A percentile compares a stretch with the other conserved stretches of the same genome.
Conservation (phyloP, 169 alveolate species). For the Cryptosporidium sp. region DNA sequence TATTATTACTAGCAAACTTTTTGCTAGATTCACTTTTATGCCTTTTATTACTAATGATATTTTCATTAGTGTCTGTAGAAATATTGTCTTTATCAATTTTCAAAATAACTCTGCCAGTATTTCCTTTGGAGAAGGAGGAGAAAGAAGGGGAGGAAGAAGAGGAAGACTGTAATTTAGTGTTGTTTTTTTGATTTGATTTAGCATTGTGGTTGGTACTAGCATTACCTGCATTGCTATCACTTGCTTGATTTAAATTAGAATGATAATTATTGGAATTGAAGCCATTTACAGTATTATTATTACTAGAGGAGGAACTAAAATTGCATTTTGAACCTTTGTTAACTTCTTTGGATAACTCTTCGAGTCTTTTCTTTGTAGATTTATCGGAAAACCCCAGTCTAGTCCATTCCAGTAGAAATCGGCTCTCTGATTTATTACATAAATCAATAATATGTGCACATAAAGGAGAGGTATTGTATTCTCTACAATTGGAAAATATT, state of each 20-base stretch:
- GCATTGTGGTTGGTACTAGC: background rate
- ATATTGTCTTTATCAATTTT: constrained; percentile 9
- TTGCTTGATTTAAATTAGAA: no score
- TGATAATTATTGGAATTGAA: background rate
- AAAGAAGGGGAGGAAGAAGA: background rate
- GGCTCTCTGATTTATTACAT: constrained; percentile 34
- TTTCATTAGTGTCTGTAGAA: background rate
- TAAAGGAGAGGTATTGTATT: constrained; percentile 56
- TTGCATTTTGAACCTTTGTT: background rate
- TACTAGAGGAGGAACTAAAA: background rate
- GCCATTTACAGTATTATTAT: background rate
- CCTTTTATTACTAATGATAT: background rate
- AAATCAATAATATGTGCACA: constrained; percentile 21
- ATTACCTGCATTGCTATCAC: no score
- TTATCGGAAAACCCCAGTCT: constrained; percentile 44
- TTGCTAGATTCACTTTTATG: background rate
- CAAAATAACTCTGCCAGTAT: background rate
- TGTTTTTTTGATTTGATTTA: no score
- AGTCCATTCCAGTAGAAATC: constrained; percentile 35
- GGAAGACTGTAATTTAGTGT: background rate
- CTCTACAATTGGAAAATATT: constrained; percentile 55
- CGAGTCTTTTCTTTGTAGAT: background rate
- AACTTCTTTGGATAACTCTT: background rate
- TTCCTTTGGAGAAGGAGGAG: background rate
- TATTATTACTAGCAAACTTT: background rate